These are phyloP conservation scores for Periconia sp. DNA, from an alignment of 2,329 filamentous ascomycete species.

Conservation along the genomic window DNA sequence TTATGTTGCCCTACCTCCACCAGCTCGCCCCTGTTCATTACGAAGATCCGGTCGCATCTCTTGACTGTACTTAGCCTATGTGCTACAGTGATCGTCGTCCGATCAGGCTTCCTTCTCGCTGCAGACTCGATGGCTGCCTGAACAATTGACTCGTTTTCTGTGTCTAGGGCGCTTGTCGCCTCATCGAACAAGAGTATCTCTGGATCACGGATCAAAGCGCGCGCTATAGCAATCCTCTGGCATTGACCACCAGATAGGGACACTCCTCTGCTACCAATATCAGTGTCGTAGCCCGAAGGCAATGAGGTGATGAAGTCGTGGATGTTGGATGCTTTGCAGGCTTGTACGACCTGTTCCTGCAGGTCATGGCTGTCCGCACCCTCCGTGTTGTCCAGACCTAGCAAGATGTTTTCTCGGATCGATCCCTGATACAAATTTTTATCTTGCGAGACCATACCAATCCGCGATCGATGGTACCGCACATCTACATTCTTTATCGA, in stretches of 20 bases:
- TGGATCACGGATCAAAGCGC: conserved; percentile 84
- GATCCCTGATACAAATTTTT: conserved; percentile 93
- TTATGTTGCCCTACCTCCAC: too few relatives aligned
- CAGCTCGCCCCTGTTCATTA: too few relatives aligned
- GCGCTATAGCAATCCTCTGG: conserved; percentile 90
- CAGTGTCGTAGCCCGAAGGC: conserved; percentile 77
- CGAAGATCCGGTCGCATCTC: too few relatives aligned
- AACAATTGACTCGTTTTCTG: conserved; percentile 67
- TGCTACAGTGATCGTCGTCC: too few relatives aligned
- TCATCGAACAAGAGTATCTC: conserved; percentile 66
- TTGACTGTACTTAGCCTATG: too few relatives aligned
- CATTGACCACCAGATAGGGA: conserved; percentile 75
- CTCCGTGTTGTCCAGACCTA: conserved; percentile 60
- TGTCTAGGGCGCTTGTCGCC: conserved; percentile 43
- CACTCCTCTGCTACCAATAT: conserved; percentile 82
- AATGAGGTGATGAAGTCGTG: conserved; percentile 42
- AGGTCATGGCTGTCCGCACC: conserved; percentile 70
- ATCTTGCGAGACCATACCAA: conserved; percentile 94
- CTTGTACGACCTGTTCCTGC: conserved; percentile 63
- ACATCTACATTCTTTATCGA: conserved; percentile 77
- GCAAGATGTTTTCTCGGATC: conserved; percentile 81
- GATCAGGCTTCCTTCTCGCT: too few relatives aligned
- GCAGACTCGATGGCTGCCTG: too few relatives aligned
- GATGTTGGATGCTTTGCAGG: conserved; percentile 67
- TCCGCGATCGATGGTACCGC: conserved; percentile 79